Evolutionary conservation across 1,284 basidiomycete genomes (phyloP).

Genomic region (Heliocybe sulcata): DNA sequence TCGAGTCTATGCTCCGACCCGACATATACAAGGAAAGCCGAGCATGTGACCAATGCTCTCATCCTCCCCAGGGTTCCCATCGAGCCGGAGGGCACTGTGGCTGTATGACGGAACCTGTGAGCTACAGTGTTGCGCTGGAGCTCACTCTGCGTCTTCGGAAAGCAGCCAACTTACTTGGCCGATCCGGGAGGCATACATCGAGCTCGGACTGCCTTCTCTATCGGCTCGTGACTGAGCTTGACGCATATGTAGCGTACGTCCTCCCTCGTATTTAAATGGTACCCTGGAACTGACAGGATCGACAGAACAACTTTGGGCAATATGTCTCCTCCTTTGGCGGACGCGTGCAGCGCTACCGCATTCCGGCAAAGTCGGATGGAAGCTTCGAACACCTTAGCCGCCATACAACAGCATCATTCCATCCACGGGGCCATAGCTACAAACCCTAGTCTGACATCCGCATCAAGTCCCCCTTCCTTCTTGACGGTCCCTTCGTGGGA

Average conservation of each 20-base stretch:
- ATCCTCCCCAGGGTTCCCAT: background rate
- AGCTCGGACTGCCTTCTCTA: slow-evolving; percentile 40
- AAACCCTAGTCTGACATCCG: background rate
- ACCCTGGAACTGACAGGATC: background rate
- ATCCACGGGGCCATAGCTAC: background rate
- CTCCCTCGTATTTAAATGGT: background rate
- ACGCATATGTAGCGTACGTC: slow-evolving; percentile 48
- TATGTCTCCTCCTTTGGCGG: slow-evolving; percentile 17
- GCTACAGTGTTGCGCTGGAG: slow-evolving; percentile 52
- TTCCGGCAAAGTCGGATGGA: background rate
- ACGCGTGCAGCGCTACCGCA: background rate
- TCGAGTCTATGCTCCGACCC: slow-evolving; percentile 9
- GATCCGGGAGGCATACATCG: slow-evolving; percentile 39
- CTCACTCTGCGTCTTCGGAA: slow-evolving; percentile 53
- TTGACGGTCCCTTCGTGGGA: slow-evolving; percentile 23
- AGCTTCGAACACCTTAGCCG: background rate
- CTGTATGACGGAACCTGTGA: slow-evolving; percentile 44
- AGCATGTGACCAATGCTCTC: background rate
- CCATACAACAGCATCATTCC: background rate
- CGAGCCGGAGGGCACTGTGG: slow-evolving; percentile 36
- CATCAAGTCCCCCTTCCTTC: slow-evolving; percentile 2
- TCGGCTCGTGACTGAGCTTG: slow-evolving; percentile 47
- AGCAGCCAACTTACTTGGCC: slow-evolving; percentile 46
- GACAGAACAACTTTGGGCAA: slow-evolving; percentile 30
- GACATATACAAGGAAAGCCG: slow-evolving; percentile 4